Percentiles rank a stretch among this genome's conserved stretches.
These are phyloP conservation scores for Xylariaceae sp. DNA, from an alignment of 2,329 filamentous ascomycete genomes.

Conservation along the genomic window DNA sequence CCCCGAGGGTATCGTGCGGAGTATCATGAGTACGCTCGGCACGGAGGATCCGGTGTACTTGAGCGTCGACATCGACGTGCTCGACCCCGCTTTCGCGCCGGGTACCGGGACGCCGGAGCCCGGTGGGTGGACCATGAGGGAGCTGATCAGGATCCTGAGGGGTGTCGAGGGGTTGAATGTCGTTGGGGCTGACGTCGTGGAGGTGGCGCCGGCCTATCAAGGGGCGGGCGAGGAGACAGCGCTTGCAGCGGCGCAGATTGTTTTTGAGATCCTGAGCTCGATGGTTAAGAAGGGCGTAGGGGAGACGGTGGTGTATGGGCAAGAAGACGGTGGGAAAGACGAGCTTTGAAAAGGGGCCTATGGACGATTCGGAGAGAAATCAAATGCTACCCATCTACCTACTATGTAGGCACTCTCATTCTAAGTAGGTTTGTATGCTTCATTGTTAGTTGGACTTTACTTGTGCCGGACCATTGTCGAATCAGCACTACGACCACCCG, in stretches of 20 bases:
- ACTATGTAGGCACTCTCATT: background rate
- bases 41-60: conserved; percentile 74
- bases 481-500: too few species aligned
- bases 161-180: conserved; percentile 79
- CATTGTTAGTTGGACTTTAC: too few species aligned
- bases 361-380: background rate
- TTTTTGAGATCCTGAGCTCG: conserved; percentile 77
- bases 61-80: conserved; percentile 69
- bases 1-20: conserved; percentile 60
- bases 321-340: conserved; percentile 21
- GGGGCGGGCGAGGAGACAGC: conserved; percentile 65
- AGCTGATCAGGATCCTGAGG: conserved; percentile 76
- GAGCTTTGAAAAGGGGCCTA: conserved; percentile 16
- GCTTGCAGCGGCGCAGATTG: conserved; percentile 75
- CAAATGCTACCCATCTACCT: background rate
- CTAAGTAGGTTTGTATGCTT: too few species aligned
- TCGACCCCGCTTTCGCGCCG: conserved; percentile 62
- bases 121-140: conserved; percentile 84
- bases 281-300: conserved; percentile 54
- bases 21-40: conserved; percentile 67
- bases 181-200: conserved; percentile 85
- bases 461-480: too few species aligned
- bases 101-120: conserved; percentile 86
- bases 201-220: conserved; percentile 83
- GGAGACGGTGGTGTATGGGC: conserved; percentile 25